Percentiles rank a stretch among this genome's conserved stretches.
These are phyloP conservation scores for Aphanoascus verrucosus DNA, from an alignment of 2,329 filamentous ascomycete genomes.

Conservation along the genomic window DNA sequence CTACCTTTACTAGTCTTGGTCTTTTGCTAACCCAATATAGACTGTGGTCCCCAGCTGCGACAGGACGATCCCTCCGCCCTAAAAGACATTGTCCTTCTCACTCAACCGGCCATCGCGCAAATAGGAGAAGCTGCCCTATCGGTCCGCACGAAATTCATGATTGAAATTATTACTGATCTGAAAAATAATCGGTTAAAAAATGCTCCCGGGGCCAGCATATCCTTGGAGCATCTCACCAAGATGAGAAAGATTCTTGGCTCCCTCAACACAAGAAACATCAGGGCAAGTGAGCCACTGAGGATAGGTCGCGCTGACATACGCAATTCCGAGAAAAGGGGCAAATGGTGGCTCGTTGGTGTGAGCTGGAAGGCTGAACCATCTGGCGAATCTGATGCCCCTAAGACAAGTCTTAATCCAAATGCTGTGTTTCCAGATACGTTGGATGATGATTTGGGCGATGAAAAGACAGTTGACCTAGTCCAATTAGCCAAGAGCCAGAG, in stretches of 20 bases:
- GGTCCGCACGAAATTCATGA: slow-evolving; percentile 90
- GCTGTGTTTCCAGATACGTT: slow-evolving; percentile 15
- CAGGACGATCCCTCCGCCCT: slow-evolving; percentile 80
- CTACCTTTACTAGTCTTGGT: slow-evolving; percentile 14
- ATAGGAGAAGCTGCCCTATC: slow-evolving; percentile 61
- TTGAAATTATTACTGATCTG: slow-evolving; percentile 86
- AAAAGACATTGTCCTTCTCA: slow-evolving; percentile 73
- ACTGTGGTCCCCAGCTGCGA: slow-evolving; percentile 69
- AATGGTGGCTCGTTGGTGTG: slow-evolving; percentile 98
- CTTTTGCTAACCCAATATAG: slow-evolving; percentile 21
- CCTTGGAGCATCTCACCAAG: slow-evolving; percentile 69
- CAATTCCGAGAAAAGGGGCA: slow-evolving; percentile 74
- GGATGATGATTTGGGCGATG: slow-evolving; percentile 36
- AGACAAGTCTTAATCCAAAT: slow-evolving; percentile 13
- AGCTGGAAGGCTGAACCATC: slow-evolving; percentile 54
- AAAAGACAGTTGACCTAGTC: slow-evolving; percentile 50
- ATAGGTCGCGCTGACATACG: slow-evolving; percentile 73
- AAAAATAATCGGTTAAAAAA: slow-evolving; percentile 89
- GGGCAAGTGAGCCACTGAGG: slow-evolving; percentile 68
- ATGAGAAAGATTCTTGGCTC: slow-evolving; percentile 83
- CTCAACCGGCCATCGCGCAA: slow-evolving; percentile 61
- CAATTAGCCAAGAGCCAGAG: slow-evolving; percentile 69
- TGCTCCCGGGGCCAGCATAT: slow-evolving; percentile 58
- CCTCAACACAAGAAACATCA: slow-evolving; percentile 53
- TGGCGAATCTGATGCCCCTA: slow-evolving; percentile 18